Evolutionary conservation across 108 stramenopile species (phyloP).

Genomic region (Skeletonema marinoi): DNA sequence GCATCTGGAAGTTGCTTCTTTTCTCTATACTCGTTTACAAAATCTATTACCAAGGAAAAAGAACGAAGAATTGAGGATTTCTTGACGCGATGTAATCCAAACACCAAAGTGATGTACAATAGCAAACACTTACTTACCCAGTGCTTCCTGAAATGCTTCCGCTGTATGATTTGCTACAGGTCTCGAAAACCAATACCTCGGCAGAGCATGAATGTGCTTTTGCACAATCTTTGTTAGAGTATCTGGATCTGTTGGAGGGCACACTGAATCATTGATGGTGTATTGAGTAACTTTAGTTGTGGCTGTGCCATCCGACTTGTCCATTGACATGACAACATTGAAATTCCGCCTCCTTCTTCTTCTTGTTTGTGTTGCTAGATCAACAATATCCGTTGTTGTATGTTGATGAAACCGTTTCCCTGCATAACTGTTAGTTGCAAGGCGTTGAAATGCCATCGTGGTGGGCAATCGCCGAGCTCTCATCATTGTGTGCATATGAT

Average conservation of each 20-base stretch:
- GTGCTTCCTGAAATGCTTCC: conserved; percentile 57
- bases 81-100: neutral
- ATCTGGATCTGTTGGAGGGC: conserved; percentile 46
- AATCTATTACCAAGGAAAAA: conserved; percentile 8
- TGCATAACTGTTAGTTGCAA: neutral
- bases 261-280: conserved; percentile 61
- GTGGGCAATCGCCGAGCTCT: neutral
- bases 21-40: conserved; percentile 18
- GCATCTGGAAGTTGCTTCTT: neutral
- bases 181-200: conserved; percentile 34
- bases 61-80: neutral
- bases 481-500: neutral
- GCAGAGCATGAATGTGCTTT: conserved; percentile 42
- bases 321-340: neutral
- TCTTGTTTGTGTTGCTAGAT: neutral
- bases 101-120: neutral
- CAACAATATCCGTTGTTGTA: neutral
- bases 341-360: neutral
- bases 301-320: neutral
- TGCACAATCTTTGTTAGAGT: conserved; percentile 36
- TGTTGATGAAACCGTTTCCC: neutral
- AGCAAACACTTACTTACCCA: conserved; percentile 8
- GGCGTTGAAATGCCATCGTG: neutral
- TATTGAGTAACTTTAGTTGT: conserved; percentile 43
- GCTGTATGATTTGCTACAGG: conserved; percentile 66